Base-by-base conservation (phyloP, 73 alveolate genomes). In the Paramecium octaurelia region DNA sequence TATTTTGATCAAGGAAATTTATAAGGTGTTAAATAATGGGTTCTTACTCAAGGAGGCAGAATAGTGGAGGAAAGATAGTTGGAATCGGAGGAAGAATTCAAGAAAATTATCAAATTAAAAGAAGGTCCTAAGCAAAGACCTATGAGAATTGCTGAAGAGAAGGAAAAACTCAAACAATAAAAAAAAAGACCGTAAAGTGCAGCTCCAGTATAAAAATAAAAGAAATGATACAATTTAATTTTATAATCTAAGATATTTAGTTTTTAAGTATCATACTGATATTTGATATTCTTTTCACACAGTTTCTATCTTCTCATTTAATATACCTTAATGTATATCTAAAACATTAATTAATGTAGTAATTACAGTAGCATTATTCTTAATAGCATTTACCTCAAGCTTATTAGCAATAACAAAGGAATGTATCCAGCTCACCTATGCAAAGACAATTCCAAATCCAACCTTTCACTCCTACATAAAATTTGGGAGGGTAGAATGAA, bases 101-200 rank as follows among this genome's bases (percentile, higher is more conserved):
- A 40, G 3, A 80, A 80, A 23, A 18, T 80, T 1, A 80, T 80
- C 29, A 43, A 80, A 44, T 44, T 80, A 80, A 80, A 80, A 80
- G 75, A 80, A 42, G 91, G 70, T 7, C 91, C 87, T 6, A 73
- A 73, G 10, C 46, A 80, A 46, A 80, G 75, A 80, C 91, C 91
- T 14, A 24, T 80, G 34, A 21, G 64, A 24, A 80, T 80, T 24
- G 46, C 73, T 38, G 91, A 44, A 20, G 91, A 80, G 23, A 80
- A 80, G 31, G 73, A 46, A 80, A 75, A 14, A 42, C 14, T 80
- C n/a, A 46, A 80, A 0, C 27, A 48, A 43, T 42, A 80, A 46
- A 44, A 44, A 35, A 80, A 80, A 46, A 80, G 91, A 48, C 91
- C 91, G 10, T 11, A 80, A 46, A 80, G 91, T 80, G 91, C 91